These are phyloP conservation scores for Salvia rosmarinus DNA, from an alignment of 257 asterid genomes.

Conservation along the genomic window DNA sequence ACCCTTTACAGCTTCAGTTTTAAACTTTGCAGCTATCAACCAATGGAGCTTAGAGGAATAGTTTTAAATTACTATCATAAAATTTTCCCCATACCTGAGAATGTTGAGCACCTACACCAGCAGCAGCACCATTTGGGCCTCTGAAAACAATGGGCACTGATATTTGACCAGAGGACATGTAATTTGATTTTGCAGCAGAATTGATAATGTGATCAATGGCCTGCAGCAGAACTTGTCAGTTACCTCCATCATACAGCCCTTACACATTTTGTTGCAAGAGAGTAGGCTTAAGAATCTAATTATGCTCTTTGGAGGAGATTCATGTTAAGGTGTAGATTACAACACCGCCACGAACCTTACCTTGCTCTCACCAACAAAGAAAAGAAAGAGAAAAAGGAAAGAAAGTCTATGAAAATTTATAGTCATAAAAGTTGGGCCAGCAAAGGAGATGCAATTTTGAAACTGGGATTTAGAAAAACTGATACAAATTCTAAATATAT, in stretches of 20 bases:
- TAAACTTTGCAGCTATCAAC: constrained; percentile 8
- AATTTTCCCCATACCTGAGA: constrained; percentile 59
- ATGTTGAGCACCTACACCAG: constrained; percentile 91
- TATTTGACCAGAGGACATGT: constrained; percentile 85
- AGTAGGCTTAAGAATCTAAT: not conserved
- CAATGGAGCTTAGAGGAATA: constrained; percentile 8
- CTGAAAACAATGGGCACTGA: constrained; percentile 77
- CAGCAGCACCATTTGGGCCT: constrained; percentile 96
- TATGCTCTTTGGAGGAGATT: not conserved
- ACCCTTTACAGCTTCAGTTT: not conserved
- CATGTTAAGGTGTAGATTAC: not conserved
- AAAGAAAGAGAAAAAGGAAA: not conserved
- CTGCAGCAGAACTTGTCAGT: constrained; percentile 42
- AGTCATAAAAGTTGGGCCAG: not conserved
- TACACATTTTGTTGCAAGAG: not conserved
- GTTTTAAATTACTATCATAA: not conserved
- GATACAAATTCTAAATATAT: constrained; percentile 1
- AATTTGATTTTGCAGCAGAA: constrained; percentile 83
- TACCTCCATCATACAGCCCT: constrained; percentile 14
- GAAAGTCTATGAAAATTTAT: constrained; percentile 11
- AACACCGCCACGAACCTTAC: not conserved
- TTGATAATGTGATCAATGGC: constrained; percentile 82
- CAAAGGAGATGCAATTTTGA: constrained; percentile 8
- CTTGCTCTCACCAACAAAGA: not conserved
- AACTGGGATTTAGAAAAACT: constrained; percentile 3